Base-by-base conservation (phyloP, 2,329 filamentous ascomycete species). In the Tolypocladium album region DNA sequence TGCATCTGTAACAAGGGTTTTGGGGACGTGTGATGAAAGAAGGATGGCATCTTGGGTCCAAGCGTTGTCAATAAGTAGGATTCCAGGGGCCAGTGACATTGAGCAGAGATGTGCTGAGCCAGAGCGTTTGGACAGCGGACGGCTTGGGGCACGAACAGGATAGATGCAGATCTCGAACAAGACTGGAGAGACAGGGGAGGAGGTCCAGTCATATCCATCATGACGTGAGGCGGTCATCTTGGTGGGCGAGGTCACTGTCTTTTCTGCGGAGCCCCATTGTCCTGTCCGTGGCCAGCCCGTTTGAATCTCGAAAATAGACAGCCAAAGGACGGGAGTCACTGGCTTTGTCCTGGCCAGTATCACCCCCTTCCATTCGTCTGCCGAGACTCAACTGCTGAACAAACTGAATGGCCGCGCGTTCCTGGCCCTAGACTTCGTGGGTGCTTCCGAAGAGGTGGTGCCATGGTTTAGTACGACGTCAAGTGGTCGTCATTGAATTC, bases 361-460 rank as follows among this genome's bases (percentile, higher is more conserved):
- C 47, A n/a, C 20, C 20, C 31, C 24, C 8, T 39, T 43, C 45
- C 34, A n/a, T 42, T 39, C 31, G 34, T 40, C 39, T 42, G 43
- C 36, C 55, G 52, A 61, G 56, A 59, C 39, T 55, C 50, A 59
- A 39, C 36, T 45, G 47, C 43, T 36, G 50, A 59, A 52, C 50
- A 60, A 61, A 45, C 27, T 9, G 4, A 34, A 53, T 34, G 50
- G n/a, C 7, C 13, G 13, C 4, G 17, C 20, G 9, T 12, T 20
- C 36, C 20, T 36, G 50, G 50, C 31, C n/a, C 11, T n/a, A 38
- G 4, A n/a, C 9, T 15, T 20, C 20, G 3, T 20, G 15, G 31
- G 20, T 15, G 24, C 17, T 34, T 11, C 27, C 11, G 27, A 11
- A 11, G 5, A 11, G 2, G 9, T 4, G 9, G 3, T 7, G 8